phyloP scores from a whole-genome alignment of 306 rosid genomes.

The Cucumis melo region DNA sequence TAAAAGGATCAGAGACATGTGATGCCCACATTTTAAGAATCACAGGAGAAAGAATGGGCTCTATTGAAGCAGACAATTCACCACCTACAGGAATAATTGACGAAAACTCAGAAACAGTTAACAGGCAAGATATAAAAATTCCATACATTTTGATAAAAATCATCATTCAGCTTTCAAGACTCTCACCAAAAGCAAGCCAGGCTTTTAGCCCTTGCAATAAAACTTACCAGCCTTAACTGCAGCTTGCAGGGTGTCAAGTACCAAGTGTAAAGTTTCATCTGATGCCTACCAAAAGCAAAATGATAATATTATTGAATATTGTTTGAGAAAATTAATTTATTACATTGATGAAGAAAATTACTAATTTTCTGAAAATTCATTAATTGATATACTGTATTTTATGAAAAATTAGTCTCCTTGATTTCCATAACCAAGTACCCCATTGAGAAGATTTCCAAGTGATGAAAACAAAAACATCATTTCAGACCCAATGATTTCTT shows the following conservation, averaged over 20 bases:
- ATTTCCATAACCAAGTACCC: slow-evolving; percentile 26
- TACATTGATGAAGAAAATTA: neutral
- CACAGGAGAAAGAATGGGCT: slow-evolving; percentile 64
- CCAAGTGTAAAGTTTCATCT: slow-evolving; percentile 81
- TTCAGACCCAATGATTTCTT: slow-evolving; percentile 45
- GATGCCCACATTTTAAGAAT: slow-evolving; percentile 77
- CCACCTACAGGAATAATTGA: slow-evolving; percentile 33
- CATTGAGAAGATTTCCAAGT: slow-evolving; percentile 67
- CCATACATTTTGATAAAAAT: neutral
- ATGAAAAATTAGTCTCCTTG: neutral
- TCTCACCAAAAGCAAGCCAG: neutral
- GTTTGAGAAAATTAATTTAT: neutral
- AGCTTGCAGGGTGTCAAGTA: slow-evolving; percentile 78
- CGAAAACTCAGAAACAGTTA: slow-evolving; percentile 5
- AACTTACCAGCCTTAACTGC: slow-evolving; percentile 61
- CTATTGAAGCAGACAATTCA: slow-evolving; percentile 44
- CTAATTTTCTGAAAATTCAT: neutral
- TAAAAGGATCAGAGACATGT: slow-evolving; percentile 85
- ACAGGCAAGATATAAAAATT: neutral
- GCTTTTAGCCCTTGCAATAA: neutral
- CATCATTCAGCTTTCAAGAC: neutral
- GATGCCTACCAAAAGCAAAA: slow-evolving; percentile 56
- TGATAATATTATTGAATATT: slow-evolving; percentile 12
- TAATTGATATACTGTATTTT: neutral
- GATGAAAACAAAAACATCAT: slow-evolving; percentile 70